Evolutionary conservation across 352 stramenopile species (phyloP).

Genomic region (Aphanomyces astaci): DNA sequence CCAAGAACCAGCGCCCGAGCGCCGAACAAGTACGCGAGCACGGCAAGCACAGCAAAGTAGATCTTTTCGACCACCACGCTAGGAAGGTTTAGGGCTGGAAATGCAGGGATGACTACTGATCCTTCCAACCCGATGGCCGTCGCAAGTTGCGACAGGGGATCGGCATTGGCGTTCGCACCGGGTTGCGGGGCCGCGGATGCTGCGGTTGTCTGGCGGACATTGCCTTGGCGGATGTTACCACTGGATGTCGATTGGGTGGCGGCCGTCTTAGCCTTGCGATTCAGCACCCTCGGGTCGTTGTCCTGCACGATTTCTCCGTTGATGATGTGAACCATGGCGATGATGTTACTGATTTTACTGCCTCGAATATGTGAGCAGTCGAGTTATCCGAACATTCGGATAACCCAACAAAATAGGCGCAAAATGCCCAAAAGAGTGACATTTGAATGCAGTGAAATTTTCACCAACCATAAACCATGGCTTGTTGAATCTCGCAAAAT

Average conservation of each 20-base stretch:
- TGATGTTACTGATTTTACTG: not conserved
- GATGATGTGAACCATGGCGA: constrained; percentile 79
- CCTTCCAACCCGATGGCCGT: constrained; percentile 54
- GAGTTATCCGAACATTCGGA: not conserved
- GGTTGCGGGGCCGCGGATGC: too few relatives aligned
- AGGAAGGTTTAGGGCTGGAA: constrained; percentile 39
- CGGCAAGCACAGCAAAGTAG: constrained; percentile 43
- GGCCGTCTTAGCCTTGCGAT: not conserved
- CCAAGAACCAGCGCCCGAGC: constrained; percentile 68
- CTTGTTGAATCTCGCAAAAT: too few relatives aligned
- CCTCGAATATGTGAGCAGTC: not conserved
- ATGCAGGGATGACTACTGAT: constrained; percentile 44
- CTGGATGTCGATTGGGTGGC: not conserved
- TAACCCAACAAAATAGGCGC: too few relatives aligned
- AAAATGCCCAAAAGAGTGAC: too few relatives aligned
- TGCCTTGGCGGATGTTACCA: not conserved
- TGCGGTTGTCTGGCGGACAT: too few relatives aligned
- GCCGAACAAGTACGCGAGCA: constrained; percentile 54
- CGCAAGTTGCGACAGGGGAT: constrained; percentile 27
- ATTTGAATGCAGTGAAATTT: too few relatives aligned
- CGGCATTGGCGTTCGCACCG: not conserved
- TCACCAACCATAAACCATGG: too few relatives aligned
- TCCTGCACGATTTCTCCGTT: constrained; percentile 82
- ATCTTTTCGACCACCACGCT: constrained; percentile 60
- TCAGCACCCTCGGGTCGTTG: constrained; percentile 63